Evolutionary conservation across 164 flowering plant species (phyloP), one percentile per base, ranked within the genome.

Genomic region (Vitis rupestris): DNA sequence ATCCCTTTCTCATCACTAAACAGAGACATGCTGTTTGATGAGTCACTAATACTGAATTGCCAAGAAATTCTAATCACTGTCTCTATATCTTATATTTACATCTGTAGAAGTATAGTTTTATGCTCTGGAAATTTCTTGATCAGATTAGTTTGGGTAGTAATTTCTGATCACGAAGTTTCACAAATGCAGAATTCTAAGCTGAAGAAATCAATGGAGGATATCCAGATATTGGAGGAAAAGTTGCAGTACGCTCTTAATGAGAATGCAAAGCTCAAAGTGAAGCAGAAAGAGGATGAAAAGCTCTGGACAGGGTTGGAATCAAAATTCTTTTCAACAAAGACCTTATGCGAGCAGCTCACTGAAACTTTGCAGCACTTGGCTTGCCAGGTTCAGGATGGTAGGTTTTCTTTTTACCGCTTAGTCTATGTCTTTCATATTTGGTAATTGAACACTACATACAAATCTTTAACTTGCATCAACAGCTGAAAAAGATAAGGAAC

Each of bases 281-380:
- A 86, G 85, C 94, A 84, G 80, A 88, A 84, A 70, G 99, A 92
- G 74, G 97, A 92, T 75, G 87, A 85, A 72, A 92, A 88, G 79
- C 90, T 92, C 7, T 93, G 99, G 98, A 82, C 80, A 76, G 97
- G 99, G 68, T 70, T 93, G 73, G 98, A 93, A 49, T 93, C 96
- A 17, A 93, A 96, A 67, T 87, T 93, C 51, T 85, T 90, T 70
- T 90, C 96, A 13, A 89, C 96, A 4, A 93, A 92, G 82, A 76
- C 92, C 23, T 71, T 89, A 64, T 89, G 91, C 68, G 94, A 93
- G 84, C 97, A 96, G 70, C 86, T 96, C 13, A 88, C 88, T 59
- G 97, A 90, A 76, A 96, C 98, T 30, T 82, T 96, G 65, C 94
- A 88, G 69, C 83, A 80, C 50, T 78, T 96, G 61, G 91, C 93